Conservation (phyloP, 345 rosid genomes). For the Salix exigua region DNA sequence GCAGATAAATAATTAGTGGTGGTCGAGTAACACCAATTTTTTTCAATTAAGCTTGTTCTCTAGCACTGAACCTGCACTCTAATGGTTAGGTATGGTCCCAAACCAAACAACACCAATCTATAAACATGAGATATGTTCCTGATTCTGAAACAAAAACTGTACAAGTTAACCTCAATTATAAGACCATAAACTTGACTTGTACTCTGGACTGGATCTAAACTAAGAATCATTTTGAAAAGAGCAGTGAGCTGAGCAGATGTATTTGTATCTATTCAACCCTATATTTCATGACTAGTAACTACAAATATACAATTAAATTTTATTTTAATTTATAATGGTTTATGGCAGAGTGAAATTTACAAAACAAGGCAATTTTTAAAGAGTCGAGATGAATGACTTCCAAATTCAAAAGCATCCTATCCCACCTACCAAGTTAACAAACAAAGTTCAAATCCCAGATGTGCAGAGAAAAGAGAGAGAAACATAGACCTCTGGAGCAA, state of each 20-base stretch:
- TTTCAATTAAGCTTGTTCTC: neutral
- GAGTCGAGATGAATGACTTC: neutral
- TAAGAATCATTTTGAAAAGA: neutral
- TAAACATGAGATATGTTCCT: neutral
- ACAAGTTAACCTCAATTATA: neutral
- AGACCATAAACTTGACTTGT: neutral
- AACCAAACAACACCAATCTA: neutral
- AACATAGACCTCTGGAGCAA: constrained; percentile 85
- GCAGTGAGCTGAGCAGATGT: neutral
- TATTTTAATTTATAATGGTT: neutral
- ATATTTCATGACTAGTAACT: too few species aligned
- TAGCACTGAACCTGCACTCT: neutral
- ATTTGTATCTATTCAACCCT: neutral
- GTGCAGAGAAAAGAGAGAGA: neutral
- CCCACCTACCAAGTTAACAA: neutral
- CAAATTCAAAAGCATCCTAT: neutral
- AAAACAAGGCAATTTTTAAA: neutral
- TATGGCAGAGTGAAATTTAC: neutral
- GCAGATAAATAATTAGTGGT: neutral
- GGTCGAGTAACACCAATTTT: neutral
- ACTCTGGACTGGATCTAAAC: neutral
- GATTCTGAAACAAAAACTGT: neutral
- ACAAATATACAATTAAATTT: too few species aligned
- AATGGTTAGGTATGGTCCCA: neutral
- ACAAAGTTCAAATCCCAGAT: neutral